Evolutionary conservation across 495 filamentous ascomycete genomes (phyloP).

Genomic region (Chaetomium fimeti): DNA sequence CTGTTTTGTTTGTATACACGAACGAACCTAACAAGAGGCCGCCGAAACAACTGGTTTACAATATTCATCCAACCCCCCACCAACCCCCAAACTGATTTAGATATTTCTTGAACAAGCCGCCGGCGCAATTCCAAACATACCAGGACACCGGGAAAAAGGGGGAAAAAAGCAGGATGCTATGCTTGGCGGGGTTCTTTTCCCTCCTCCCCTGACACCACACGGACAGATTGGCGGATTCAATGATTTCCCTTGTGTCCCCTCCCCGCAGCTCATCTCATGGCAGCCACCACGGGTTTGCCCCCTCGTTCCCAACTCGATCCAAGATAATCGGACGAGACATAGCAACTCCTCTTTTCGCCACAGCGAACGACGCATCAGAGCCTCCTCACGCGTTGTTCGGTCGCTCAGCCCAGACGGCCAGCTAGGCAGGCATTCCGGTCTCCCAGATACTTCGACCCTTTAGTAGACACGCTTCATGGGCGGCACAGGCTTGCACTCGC

Average conservation of each 20-base stretch:
- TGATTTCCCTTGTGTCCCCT: background rate
- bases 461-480: constrained; percentile 87
- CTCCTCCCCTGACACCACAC: constrained; percentile 2
- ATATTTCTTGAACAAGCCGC: constrained; percentile 3
- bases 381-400: constrained; percentile 7
- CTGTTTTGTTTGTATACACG: constrained; percentile 16
- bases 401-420: background rate
- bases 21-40: background rate
- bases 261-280: background rate
- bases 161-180: constrained; percentile 13
- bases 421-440: background rate
- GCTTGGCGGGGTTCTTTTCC: background rate
- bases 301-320: background rate
- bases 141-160: constrained; percentile 4
- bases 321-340: background rate
- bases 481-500: constrained; percentile 83
- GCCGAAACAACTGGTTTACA: constrained; percentile 6
- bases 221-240: background rate
- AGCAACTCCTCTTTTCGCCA: background rate
- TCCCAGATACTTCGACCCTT: background rate
- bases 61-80: background rate
- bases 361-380: too few species aligned
- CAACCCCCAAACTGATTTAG: background rate
- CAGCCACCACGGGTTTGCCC: background rate
- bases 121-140: constrained; percentile 10